Evolutionary conservation across 768 basidiomycete species (phyloP).

Genomic region (Termitomyces titanicus): DNA sequence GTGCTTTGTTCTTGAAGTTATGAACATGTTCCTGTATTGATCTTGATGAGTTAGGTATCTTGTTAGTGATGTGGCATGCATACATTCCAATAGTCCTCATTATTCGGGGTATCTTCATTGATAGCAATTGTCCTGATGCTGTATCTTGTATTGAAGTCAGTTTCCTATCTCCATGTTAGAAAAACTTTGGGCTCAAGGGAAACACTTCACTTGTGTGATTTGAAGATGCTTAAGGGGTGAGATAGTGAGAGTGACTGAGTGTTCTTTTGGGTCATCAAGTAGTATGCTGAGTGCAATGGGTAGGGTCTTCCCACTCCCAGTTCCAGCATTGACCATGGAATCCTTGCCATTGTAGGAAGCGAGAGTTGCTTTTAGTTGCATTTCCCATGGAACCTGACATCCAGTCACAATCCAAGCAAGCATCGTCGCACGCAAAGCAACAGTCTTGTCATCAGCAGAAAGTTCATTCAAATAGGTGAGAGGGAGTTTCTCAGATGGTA

Average conservation of each 20-base stretch:
- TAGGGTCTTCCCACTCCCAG: conserved; percentile 26
- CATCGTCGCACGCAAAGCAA: too few relatives aligned
- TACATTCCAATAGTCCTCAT: too few relatives aligned
- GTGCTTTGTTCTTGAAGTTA: too few relatives aligned
- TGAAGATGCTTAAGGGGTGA: too few relatives aligned
- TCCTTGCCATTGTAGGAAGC: conserved; percentile 15
- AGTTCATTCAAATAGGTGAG: too few relatives aligned
- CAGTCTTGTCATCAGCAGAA: too few relatives aligned
- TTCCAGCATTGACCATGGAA: conserved; percentile 20
- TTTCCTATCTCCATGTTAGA: conserved; percentile 8
- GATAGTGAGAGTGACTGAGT: conserved; percentile 13
- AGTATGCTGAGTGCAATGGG: conserved; percentile 22
- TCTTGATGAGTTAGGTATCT: too few relatives aligned
- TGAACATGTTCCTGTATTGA: too few relatives aligned
- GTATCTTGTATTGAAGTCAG: neutral
- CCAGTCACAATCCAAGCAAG: neutral
- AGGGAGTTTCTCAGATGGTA: too few relatives aligned
- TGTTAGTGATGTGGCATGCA: too few relatives aligned
- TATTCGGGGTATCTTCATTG: too few relatives aligned
- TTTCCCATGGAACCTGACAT: conserved; percentile 18
- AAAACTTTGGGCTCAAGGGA: neutral
- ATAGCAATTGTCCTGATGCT: too few relatives aligned
- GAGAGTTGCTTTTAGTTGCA: conserved; percentile 19
- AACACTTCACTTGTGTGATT: conserved; percentile 1
- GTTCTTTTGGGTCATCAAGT: conserved; percentile 12